Percentiles rank a stretch among this genome's conserved stretches.
Conservation (phyloP, 169 alveolate species). For the Ichthyophthirius multifiliis region DNA sequence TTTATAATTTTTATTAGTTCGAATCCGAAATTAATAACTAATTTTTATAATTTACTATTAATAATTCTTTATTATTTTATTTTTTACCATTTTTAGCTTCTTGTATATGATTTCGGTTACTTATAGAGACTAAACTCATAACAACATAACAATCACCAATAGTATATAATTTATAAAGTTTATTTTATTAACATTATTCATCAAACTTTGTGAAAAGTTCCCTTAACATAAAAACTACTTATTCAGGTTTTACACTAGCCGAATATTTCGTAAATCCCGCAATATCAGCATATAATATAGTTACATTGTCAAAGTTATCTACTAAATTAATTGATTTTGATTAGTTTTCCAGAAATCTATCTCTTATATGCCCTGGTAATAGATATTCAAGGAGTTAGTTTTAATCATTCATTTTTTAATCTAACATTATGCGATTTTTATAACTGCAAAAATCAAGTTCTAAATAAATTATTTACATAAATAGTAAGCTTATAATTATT, state of each 20-base stretch:
- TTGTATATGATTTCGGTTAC: slow-evolving; percentile 29
- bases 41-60: neutral
- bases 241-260: slow-evolving; percentile 55
- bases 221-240: slow-evolving; percentile 59
- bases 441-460: slow-evolving; percentile 7
- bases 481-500: neutral
- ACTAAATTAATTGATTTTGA: slow-evolving; percentile 24
- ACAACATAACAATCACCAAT: slow-evolving; percentile 83
- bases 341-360: slow-evolving; percentile 16
- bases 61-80: neutral
- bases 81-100: slow-evolving; percentile 37
- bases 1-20: slow-evolving; percentile 40
- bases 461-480: neutral
- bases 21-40: slow-evolving; percentile 43
- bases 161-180: slow-evolving; percentile 76
- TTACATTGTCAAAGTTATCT: slow-evolving; percentile 39
- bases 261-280: slow-evolving; percentile 31
- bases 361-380: slow-evolving; percentile 21
- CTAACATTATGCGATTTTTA: neutral
- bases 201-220: slow-evolving; percentile 69
- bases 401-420: slow-evolving; percentile 7
- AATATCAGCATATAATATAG: slow-evolving; percentile 50
- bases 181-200: slow-evolving; percentile 61
- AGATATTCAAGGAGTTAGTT: slow-evolving; percentile 22
- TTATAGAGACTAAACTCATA: slow-evolving; percentile 54